These are phyloP conservation scores for Penicillium sp. DNA, from an alignment of 2,329 filamentous ascomycete species.

Conservation along the genomic window DNA sequence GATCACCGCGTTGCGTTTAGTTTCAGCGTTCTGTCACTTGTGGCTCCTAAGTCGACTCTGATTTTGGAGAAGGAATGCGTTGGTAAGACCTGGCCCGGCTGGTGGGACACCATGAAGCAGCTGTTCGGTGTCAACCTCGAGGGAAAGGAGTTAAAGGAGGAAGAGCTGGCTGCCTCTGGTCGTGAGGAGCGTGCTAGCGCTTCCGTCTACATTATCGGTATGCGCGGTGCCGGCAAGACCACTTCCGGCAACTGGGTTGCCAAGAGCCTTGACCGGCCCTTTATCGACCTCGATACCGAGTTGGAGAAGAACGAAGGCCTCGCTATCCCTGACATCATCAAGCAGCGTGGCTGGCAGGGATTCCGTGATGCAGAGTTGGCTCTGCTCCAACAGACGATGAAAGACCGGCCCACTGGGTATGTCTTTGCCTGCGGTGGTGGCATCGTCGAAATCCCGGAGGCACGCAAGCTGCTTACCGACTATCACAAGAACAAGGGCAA, in stretches of 20 bases:
- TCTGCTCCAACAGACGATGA: slow-evolving; percentile 71
- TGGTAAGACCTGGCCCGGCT: slow-evolving; percentile 97
- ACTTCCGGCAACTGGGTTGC: slow-evolving; percentile 88
- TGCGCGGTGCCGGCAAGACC: slow-evolving; percentile 96
- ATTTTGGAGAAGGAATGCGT: slow-evolving; percentile 90
- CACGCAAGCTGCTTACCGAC: slow-evolving; percentile 71
- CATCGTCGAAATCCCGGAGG: slow-evolving; percentile 81
- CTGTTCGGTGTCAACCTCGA: slow-evolving; percentile 75
- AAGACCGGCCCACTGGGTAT: slow-evolving; percentile 71
- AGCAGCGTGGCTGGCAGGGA: slow-evolving; percentile 77
- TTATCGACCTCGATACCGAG: slow-evolving; percentile 85
- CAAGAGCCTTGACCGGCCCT: slow-evolving; percentile 70
- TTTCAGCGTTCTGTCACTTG: slow-evolving; percentile 83
- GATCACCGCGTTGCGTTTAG: slow-evolving; percentile 99
- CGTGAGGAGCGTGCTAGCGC: slow-evolving; percentile 44
- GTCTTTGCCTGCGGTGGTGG: slow-evolving; percentile 95
- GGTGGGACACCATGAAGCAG: slow-evolving; percentile 88
- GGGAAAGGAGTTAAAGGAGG: slow-evolving; percentile 64
- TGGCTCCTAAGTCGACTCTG: slow-evolving; percentile 69
- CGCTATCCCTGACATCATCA: slow-evolving; percentile 85
- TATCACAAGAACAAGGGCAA: slow-evolving; percentile 77
- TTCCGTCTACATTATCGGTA: slow-evolving; percentile 94
- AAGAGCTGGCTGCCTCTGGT: slow-evolving; percentile 39
- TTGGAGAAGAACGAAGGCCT: slow-evolving; percentile 73
- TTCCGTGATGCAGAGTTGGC: slow-evolving; percentile 80